These are phyloP conservation scores for Sporisorium scitamineum DNA, from an alignment of 1,284 basidiomycete species.

Conservation along the genomic window DNA sequence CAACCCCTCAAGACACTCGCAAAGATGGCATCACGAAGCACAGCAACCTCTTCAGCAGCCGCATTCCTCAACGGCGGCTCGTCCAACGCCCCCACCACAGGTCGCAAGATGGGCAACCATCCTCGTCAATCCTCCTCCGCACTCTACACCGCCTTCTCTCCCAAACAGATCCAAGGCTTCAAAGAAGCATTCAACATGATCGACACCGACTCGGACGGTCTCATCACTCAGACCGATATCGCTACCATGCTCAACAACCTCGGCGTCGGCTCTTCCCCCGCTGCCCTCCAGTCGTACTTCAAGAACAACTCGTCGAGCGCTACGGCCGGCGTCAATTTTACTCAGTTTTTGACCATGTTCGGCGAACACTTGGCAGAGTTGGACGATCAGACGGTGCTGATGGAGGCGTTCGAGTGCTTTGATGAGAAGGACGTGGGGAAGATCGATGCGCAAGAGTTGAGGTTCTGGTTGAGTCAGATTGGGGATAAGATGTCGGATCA, in stretches of 20 bases:
- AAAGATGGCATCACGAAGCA: conserved; percentile 29
- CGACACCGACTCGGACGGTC: conserved; percentile 69
- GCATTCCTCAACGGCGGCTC: conserved; percentile 41
- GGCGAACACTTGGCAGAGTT: conserved; percentile 59
- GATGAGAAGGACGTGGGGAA: conserved; percentile 65
- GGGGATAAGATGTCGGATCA: conserved; percentile 62
- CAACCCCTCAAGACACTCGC: no score
- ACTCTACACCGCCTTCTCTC: conserved; percentile 62
- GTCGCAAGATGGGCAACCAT: conserved; percentile 44
- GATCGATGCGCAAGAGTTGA: conserved; percentile 57
- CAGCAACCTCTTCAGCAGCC: conserved; percentile 37
- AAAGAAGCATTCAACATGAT: conserved; percentile 70
- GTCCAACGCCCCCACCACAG: not conserved
- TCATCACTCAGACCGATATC: conserved; percentile 66
- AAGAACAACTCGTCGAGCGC: not conserved
- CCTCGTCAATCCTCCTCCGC: conserved; percentile 61
- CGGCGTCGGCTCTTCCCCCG: conserved; percentile 42
- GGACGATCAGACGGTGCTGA: conserved; percentile 58
- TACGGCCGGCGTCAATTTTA: conserved; percentile 56
- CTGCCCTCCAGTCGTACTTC: conserved; percentile 37
- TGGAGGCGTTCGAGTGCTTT: conserved; percentile 68
- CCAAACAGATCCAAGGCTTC: conserved; percentile 70
- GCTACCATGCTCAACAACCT: conserved; percentile 64
- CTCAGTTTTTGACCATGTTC: conserved; percentile 68
- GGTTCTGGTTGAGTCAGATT: conserved; percentile 62